Evolutionary conservation across 371 early-diverging fungal species (phyloP).

Genomic region (Umbelopsis sp.): DNA sequence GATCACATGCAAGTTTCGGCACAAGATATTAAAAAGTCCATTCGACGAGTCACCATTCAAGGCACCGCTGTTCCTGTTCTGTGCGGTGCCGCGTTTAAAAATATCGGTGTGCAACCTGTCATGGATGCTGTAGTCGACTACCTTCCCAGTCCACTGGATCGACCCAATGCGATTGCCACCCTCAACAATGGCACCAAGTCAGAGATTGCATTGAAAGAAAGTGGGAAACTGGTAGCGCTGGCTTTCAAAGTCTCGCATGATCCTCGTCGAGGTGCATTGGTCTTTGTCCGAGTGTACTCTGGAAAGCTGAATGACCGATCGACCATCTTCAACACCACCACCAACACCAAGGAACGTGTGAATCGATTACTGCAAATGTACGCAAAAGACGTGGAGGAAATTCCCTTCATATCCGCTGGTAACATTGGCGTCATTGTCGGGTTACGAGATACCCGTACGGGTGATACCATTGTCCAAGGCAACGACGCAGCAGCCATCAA

Average conservation of each 20-base stretch:
- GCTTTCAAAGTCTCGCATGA: slow-evolving; percentile 95
- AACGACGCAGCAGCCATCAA: slow-evolving; percentile 51
- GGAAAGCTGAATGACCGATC: slow-evolving; percentile 72
- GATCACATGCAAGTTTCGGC: slow-evolving; percentile 70
- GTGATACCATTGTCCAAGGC: slow-evolving; percentile 83
- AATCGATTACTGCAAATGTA: slow-evolving; percentile 90
- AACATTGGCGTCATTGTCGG: slow-evolving; percentile 93
- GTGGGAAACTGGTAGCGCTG: slow-evolving; percentile 75
- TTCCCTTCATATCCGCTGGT: slow-evolving; percentile 74
- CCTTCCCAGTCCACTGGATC: slow-evolving; percentile 81
- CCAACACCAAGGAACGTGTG: slow-evolving; percentile 77
- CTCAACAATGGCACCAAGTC: slow-evolving; percentile 38
- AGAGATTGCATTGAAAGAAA: slow-evolving; percentile 44
- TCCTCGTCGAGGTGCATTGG: slow-evolving; percentile 82
- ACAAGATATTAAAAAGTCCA: slow-evolving; percentile 62
- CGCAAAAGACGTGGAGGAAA: slow-evolving; percentile 89
- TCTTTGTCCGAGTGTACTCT: slow-evolving; percentile 93
- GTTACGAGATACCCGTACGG: slow-evolving; percentile 86
- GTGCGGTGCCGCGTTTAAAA: slow-evolving; percentile 88
- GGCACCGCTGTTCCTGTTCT: slow-evolving; percentile 83
- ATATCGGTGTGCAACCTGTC: slow-evolving; percentile 92
- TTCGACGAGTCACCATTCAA: slow-evolving; percentile 73
- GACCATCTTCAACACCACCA: slow-evolving; percentile 72
- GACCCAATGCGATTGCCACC: slow-evolving; percentile 66
- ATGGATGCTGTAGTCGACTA: slow-evolving; percentile 89